A percentile compares a stretch with the other conserved stretches of the same genome.
These are phyloP conservation scores for Aeschynomene evenia DNA, from an alignment of 306 rosid species.

Conservation along the genomic window DNA sequence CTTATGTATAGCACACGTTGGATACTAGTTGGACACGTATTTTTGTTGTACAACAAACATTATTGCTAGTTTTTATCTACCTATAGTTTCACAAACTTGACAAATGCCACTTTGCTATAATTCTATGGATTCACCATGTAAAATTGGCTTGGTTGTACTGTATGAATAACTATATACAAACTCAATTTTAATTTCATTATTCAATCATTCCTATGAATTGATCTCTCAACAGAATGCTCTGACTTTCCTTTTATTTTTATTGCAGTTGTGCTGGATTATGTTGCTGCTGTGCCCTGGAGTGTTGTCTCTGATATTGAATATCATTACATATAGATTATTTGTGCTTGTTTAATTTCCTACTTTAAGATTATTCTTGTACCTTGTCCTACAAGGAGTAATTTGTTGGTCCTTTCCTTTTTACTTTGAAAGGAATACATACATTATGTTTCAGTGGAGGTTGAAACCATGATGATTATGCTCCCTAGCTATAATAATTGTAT, in stretches of 20 bases:
- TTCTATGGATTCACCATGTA: too few species aligned
- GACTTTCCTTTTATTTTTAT: neutral
- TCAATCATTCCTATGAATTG: neutral
- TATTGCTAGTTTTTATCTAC: too few species aligned
- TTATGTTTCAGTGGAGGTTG: neutral
- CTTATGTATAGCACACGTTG: too few species aligned
- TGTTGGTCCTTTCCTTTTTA: neutral
- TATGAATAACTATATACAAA: too few species aligned
- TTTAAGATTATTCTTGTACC: constrained; percentile 10
- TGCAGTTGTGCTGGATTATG: constrained; percentile 62
- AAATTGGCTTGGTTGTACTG: too few species aligned
- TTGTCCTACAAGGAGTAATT: constrained; percentile 7
- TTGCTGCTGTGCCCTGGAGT: constrained; percentile 58
- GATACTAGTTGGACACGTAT: too few species aligned
- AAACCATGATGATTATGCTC: too few species aligned
- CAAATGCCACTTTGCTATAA: too few species aligned
- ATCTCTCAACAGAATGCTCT: neutral
- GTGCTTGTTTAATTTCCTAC: too few species aligned
- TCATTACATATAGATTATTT: neutral
- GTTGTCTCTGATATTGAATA: constrained; percentile 36
- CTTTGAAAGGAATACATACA: neutral
- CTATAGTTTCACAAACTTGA: too few species aligned
- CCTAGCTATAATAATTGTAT: too few species aligned
- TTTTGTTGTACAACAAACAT: too few species aligned
- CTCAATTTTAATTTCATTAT: neutral